Percentiles rank a stretch among this genome's conserved stretches.
Evolutionary conservation across 495 filamentous ascomycete species (phyloP).

Genomic region (Penicillium atrosanguineum): DNA sequence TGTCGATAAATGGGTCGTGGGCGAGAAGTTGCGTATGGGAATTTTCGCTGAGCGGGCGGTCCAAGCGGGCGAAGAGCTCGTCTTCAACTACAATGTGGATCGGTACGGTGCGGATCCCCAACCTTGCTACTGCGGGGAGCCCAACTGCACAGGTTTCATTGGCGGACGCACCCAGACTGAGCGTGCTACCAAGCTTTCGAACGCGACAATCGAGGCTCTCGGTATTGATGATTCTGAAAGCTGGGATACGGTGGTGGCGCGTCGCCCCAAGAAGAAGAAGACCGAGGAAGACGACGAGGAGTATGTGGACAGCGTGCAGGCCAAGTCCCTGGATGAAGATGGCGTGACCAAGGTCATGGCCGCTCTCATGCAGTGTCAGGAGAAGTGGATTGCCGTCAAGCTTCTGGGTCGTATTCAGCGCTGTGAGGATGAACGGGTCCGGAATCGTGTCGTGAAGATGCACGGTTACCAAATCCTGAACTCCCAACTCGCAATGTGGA

Average conservation of each 20-base stretch:
- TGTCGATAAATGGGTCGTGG: conserved; percentile 99
- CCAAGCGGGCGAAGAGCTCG: conserved; percentile 86
- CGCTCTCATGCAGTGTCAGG: conserved; percentile 95
- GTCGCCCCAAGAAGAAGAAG: conserved; percentile 92
- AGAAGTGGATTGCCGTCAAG: conserved; percentile 99
- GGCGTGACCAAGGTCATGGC: conserved; percentile 98
- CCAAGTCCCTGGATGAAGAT: conserved; percentile 78
- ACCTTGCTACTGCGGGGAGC: conserved; percentile 92
- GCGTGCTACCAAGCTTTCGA: conserved; percentile 85
- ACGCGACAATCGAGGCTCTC: conserved; percentile 89
- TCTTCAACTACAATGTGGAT: conserved; percentile 99
- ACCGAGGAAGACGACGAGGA: conserved; percentile 92
- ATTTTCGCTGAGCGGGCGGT: conserved; percentile 92
- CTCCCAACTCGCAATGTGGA: conserved; percentile 76
- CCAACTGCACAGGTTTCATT: conserved; percentile 94
- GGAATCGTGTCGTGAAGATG: conserved; percentile 88
- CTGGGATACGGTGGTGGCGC: conserved; percentile 86
- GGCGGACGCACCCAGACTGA: conserved; percentile 98
- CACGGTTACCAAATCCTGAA: conserved; percentile 96
- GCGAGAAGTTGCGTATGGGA: conserved; percentile 97
- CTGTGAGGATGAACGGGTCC: conserved; percentile 84
- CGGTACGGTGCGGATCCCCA: conserved; percentile 96
- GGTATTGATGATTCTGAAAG: conserved; percentile 91
- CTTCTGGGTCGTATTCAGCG: conserved; percentile 84
- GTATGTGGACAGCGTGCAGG: conserved; percentile 86